These are phyloP conservation scores for Mycosarcoma maydis DNA, from an alignment of 1,284 basidiomycete species.

Conservation along the genomic window DNA sequence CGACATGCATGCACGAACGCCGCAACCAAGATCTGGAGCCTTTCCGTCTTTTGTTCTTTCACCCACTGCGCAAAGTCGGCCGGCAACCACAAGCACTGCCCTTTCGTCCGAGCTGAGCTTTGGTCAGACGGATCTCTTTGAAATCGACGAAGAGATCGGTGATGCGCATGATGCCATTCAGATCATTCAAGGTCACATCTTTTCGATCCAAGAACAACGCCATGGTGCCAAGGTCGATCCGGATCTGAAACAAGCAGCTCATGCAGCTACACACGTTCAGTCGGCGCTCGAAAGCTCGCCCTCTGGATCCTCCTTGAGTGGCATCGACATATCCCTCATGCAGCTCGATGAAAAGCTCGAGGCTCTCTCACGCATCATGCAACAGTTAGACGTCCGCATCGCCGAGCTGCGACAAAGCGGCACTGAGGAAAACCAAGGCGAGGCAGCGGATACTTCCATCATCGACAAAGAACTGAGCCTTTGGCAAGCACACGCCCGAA, in stretches of 20 bases:
- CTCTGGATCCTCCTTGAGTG: conserved; percentile 59
- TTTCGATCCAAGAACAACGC: conserved; percentile 50
- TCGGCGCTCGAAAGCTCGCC: background rate
- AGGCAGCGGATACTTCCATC: conserved; percentile 31
- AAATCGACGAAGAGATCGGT: conserved; percentile 33
- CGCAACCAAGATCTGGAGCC: conserved; percentile 6
- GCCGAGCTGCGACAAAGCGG: conserved; percentile 10
- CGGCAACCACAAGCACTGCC: background rate
- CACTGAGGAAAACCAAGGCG: background rate
- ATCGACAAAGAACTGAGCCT: conserved; percentile 35
- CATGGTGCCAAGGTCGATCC: conserved; percentile 18
- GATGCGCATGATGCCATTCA: conserved; percentile 40
- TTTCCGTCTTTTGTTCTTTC: conserved; percentile 3
- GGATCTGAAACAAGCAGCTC: background rate
- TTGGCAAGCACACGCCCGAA: conserved; percentile 18
- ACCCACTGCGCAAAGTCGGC: background rate
- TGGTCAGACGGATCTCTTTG: conserved; percentile 17
- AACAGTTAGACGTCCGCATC: conserved; percentile 45
- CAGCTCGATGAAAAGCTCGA: conserved; percentile 82
- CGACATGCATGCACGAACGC: conserved; percentile 9
- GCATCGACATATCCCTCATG: conserved; percentile 82
- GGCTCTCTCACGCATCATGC: conserved; percentile 69
- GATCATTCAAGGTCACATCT: conserved; percentile 45
- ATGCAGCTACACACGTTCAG: background rate
- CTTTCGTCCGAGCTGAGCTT: conserved; percentile 8